Evolutionary conservation across 306 rosid species (phyloP).

Genomic region (Cicer bijugum): DNA sequence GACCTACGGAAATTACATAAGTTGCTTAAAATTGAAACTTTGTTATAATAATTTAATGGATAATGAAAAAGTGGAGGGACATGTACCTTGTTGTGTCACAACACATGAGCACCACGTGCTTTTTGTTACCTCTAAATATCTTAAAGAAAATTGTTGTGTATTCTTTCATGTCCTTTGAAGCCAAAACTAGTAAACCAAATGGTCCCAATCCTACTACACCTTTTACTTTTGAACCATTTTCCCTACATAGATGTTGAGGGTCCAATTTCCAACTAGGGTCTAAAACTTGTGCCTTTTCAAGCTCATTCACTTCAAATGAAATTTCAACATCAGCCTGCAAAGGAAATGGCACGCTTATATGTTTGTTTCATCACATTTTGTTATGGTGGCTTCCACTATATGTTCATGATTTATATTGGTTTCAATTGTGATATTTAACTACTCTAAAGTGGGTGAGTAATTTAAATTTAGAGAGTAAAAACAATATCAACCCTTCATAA

Average conservation of each 20-base stretch:
- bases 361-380: constrained; percentile 16
- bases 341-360: constrained; percentile 10
- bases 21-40: constrained; percentile 5
- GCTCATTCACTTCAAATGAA: constrained; percentile 54
- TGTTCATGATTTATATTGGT: not conserved
- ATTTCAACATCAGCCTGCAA: constrained; percentile 76
- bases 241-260: constrained; percentile 60
- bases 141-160: constrained; percentile 64
- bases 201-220: constrained; percentile 62
- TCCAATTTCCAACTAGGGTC: constrained; percentile 53
- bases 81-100: constrained; percentile 52
- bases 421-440: not conserved
- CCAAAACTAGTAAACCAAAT: constrained; percentile 67
- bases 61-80: constrained; percentile 26
- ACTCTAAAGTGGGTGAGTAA: no score
- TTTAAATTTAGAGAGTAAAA: no score
- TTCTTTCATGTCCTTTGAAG: constrained; percentile 68
- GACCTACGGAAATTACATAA: constrained; percentile 37
- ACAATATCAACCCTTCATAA: no score
- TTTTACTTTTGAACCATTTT: constrained; percentile 49
- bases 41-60: constrained; percentile 30
- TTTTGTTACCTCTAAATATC: constrained; percentile 51
- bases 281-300: constrained; percentile 54
- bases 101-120: constrained; percentile 59
- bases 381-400: constrained; percentile 31